Evolutionary conservation across 2,329 filamentous ascomycete genomes (phyloP).

Genomic region (Venturia nashicola): DNA sequence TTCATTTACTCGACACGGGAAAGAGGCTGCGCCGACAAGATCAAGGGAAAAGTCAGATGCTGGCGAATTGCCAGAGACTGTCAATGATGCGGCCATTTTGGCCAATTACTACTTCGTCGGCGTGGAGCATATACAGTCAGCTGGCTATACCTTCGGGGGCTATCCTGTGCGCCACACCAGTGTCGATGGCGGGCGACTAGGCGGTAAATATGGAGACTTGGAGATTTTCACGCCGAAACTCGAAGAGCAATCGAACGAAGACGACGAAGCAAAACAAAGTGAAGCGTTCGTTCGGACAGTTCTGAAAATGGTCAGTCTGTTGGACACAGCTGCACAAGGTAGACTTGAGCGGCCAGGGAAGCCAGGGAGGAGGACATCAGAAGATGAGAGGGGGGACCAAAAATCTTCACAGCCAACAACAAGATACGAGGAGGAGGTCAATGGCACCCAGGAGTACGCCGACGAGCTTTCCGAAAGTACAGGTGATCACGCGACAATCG

Average conservation of each 20-base stretch:
- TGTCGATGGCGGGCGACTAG: constrained; percentile 7
- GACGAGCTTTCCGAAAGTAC: neutral
- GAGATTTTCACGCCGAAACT: neutral
- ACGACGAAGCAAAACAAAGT: neutral
- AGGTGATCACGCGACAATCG: neutral
- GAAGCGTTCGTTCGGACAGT: neutral
- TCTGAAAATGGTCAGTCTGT: neutral
- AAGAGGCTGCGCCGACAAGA: neutral
- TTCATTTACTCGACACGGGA: neutral
- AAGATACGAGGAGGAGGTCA: neutral
- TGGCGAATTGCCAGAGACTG: neutral
- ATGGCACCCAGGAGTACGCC: neutral
- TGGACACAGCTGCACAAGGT: neutral
- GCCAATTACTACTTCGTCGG: constrained; percentile 4
- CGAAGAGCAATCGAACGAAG: neutral
- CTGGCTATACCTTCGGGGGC: constrained; percentile 3
- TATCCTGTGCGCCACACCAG: neutral
- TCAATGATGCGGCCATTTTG: neutral
- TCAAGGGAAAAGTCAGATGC: neutral
- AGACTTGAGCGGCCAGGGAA: neutral
- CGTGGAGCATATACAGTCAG: constrained; percentile 6
- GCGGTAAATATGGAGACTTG: neutral
- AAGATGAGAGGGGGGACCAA: neutral
- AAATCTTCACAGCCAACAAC: neutral
- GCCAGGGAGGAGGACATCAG: neutral